phyloP scores from a whole-genome alignment of 257 asterid species.

The Primulina eburnea region DNA sequence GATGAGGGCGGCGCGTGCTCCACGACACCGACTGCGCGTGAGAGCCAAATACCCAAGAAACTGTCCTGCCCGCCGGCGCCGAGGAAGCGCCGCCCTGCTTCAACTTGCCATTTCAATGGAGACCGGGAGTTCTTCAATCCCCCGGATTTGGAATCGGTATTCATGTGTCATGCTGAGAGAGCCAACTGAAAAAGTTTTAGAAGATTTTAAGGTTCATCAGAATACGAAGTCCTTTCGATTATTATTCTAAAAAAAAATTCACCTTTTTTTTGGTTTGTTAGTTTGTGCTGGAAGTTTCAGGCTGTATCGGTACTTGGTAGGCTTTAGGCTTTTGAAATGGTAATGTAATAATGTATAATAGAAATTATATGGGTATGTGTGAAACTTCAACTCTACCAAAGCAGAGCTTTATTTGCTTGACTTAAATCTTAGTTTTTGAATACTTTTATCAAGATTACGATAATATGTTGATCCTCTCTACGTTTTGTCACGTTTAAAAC shows the following conservation, averaged over 20 bases:
- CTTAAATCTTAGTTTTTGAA: neutral
- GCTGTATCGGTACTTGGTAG: slow-evolving; percentile 11
- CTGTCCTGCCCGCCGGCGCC: slow-evolving; percentile 80
- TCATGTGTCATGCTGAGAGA: slow-evolving; percentile 58
- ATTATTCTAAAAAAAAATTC: neutral
- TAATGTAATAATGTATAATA: slow-evolving; percentile 30
- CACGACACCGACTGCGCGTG: slow-evolving; percentile 81
- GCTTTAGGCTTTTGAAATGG: slow-evolving; percentile 29
- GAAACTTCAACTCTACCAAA: slow-evolving; percentile 1
- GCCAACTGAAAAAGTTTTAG: slow-evolving; percentile 35
- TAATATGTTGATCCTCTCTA: too few species aligned
- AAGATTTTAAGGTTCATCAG: neutral
- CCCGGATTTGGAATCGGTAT: slow-evolving; percentile 78
- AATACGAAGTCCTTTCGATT: neutral
- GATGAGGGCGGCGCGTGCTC: slow-evolving; percentile 39
- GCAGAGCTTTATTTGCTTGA: neutral
- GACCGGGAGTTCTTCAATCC: slow-evolving; percentile 65
- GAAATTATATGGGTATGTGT: slow-evolving; percentile 17
- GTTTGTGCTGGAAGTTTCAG: slow-evolving; percentile 29
- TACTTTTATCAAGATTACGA: neutral
- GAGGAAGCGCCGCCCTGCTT: slow-evolving; percentile 64
- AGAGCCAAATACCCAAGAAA: slow-evolving; percentile 59
- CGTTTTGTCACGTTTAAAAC: too few species aligned
- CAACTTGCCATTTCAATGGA: slow-evolving; percentile 51
- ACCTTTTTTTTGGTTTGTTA: neutral